Percentiles rank a stretch among this genome's conserved stretches.
Evolutionary conservation across 1,284 basidiomycete species (phyloP).

Genomic region (Mycena sp.): DNA sequence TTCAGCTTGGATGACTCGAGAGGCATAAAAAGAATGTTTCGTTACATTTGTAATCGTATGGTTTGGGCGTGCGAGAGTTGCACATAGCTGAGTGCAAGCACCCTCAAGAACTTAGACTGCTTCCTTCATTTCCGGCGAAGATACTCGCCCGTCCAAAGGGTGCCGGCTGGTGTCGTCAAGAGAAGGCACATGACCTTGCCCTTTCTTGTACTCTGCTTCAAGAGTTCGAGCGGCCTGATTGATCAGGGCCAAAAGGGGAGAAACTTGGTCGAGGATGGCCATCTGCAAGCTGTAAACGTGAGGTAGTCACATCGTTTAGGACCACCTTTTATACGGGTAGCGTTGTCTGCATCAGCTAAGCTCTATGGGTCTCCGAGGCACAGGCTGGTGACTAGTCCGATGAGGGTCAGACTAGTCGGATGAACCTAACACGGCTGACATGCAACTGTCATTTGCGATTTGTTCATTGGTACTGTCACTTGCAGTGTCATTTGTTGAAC

Average conservation of each 20-base stretch:
- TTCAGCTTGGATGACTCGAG: not conserved
- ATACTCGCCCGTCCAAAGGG: slow-evolving; percentile 19
- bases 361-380: too few relatives aligned
- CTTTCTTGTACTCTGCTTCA: slow-evolving; percentile 16
- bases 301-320: too few relatives aligned
- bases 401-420: too few relatives aligned
- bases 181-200: slow-evolving; percentile 17
- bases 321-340: too few relatives aligned
- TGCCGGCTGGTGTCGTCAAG: slow-evolving; percentile 24
- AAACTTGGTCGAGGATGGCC: slow-evolving; percentile 7
- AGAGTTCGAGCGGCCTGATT: slow-evolving; percentile 19
- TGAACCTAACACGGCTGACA: too few relatives aligned
- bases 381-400: too few relatives aligned
- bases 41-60: slow-evolving; percentile 37
- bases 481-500: too few relatives aligned
- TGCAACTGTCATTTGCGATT: too few relatives aligned
- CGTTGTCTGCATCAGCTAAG: too few relatives aligned
- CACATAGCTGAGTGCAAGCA: slow-evolving; percentile 35
- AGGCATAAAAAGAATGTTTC: not conserved
- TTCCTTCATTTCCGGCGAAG: slow-evolving; percentile 22
- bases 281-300: not conserved
- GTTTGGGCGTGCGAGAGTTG: slow-evolving; percentile 34
- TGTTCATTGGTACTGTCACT: too few relatives aligned
- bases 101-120: slow-evolving; percentile 36
- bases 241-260: slow-evolving; percentile 23